phyloP scores from a whole-genome alignment of 305 asterid species.

The Fraxinus albicans region DNA sequence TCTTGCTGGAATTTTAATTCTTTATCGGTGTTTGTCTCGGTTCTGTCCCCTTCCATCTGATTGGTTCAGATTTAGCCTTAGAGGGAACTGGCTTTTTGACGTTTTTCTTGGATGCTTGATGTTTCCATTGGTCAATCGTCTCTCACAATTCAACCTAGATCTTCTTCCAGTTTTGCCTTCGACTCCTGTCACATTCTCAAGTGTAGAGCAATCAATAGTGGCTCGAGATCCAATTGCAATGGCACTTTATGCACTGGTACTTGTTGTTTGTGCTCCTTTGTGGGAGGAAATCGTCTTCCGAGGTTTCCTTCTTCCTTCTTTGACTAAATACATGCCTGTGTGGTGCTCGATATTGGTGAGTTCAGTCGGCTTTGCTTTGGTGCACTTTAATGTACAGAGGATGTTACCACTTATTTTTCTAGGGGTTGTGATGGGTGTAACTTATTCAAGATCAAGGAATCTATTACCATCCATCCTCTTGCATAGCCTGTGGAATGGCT shows the following conservation, averaged over 20 bases:
- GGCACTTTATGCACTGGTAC: constrained; percentile 72
- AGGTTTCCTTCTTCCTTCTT: constrained; percentile 87
- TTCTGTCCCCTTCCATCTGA: constrained; percentile 80
- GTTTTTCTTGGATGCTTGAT: constrained; percentile 73
- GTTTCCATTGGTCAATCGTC: constrained; percentile 87
- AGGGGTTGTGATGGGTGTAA: constrained; percentile 90
- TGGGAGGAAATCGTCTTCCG: constrained; percentile 96
- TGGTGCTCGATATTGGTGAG: constrained; percentile 83
- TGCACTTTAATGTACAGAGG: constrained; percentile 90
- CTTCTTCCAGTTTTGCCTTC: constrained; percentile 69
- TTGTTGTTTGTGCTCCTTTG: constrained; percentile 82
- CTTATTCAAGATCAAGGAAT: constrained; percentile 82
- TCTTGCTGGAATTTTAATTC: constrained; percentile 81
- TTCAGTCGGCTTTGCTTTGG: constrained; percentile 81
- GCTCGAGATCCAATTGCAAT: constrained; percentile 88
- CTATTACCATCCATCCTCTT: constrained; percentile 78
- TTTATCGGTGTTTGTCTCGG: constrained; percentile 63
- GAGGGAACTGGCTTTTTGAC: constrained; percentile 74
- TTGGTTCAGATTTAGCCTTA: constrained; percentile 81
- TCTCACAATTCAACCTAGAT: constrained; percentile 78
- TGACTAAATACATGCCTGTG: constrained; percentile 94
- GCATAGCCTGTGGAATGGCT: constrained; percentile 94
- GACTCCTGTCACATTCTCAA: constrained; percentile 70
- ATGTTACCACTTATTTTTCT: constrained; percentile 81
- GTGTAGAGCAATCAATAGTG: constrained; percentile 82